phyloP scores from a whole-genome alignment of 2,329 filamentous ascomycete species.

The Alternaria arbusti region DNA sequence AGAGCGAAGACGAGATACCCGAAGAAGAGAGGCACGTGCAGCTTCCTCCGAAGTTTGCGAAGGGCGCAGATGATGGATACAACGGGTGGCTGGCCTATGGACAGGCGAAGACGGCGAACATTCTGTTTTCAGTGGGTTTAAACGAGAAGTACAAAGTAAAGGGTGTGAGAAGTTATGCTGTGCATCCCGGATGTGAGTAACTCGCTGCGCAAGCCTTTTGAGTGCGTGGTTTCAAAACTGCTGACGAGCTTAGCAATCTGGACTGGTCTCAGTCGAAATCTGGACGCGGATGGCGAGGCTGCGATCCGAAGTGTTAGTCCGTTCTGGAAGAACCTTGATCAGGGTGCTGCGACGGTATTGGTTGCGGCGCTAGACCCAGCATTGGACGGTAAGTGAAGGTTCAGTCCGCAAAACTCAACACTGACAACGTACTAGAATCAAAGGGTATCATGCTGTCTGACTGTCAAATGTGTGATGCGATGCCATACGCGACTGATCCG shows the following conservation, averaged over 20 bases:
- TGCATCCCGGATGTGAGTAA: conserved; percentile 43
- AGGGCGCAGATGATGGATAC: conserved; percentile 25
- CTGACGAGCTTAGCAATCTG: conserved; percentile 32
- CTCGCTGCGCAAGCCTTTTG: neutral
- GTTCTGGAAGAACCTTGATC: conserved; percentile 45
- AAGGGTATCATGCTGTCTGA: conserved; percentile 35
- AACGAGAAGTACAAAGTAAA: conserved; percentile 23
- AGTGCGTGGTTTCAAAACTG: neutral
- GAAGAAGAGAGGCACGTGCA: conserved; percentile 30
- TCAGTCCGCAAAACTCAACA: accelerated
- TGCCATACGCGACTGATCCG: conserved; percentile 32
- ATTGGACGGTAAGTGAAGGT: conserved; percentile 22
- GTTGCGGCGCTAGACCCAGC: conserved; percentile 43
- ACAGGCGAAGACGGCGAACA: conserved; percentile 41
- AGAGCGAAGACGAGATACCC: conserved; percentile 26
- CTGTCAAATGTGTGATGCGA: conserved; percentile 35
- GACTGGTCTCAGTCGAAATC: conserved; percentile 35
- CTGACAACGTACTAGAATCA: conserved; percentile 20
- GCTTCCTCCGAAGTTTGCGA: conserved; percentile 26
- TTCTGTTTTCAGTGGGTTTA: conserved; percentile 37
- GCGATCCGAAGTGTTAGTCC: conserved; percentile 32
- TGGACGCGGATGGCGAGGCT: conserved; percentile 35
- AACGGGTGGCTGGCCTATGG: conserved; percentile 40
- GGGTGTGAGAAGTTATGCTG: conserved; percentile 38
- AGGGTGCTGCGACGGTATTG: conserved; percentile 38